Base-by-base conservation (phyloP, 1,139 yeast genomes). In the Diutina siamensis region DNA sequence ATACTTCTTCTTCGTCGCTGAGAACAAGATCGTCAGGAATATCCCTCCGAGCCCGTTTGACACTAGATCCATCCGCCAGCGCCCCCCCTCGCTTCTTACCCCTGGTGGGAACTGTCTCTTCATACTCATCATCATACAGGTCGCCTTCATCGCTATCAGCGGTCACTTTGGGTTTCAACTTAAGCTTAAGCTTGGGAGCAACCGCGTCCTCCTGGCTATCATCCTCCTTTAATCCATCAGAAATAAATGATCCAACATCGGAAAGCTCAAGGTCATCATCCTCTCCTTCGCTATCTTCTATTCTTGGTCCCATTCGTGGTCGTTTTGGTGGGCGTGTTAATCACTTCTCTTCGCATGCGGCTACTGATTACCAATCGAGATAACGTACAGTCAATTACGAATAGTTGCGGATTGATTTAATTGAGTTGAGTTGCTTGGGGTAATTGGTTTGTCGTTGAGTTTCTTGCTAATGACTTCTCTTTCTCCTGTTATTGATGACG, bases 151-250 rank as follows among this genome's bases (percentile, higher is more conserved):
- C 28, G 10, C 28, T 25, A 25, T 25, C 28, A 10, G 28, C 9
- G 28, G 28, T 25, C 10, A 25, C 28, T 25, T 25, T 25, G 28
- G 10, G 5, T 34, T 34, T 34, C 20, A 34, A 5, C 15, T 15
- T 15, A 18, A 34, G 36, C 36, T 15, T n/a, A 5, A 31, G 15
- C 20, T 34, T 34, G 5, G 10, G 9, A 5, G 42, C 9, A 4
- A 27, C 25, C 17, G 34, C 46, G 4, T 46, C 42, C 15, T 46
- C 50, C 5, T 49, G 53, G 10, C 9, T 25, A 19, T 50, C 49
- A 5, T 51, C 54, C 20, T 51, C 54, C n/a, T n/a, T n/a, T 17
- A 25, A 25, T 17, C n/a, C 42, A 5, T 38, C 42, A 10, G 42
- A 38, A n/a, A 36, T 25, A 25, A 22, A 38, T 4, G 42, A 38